Percentiles rank a stretch among this genome's conserved stretches.
Evolutionary conservation across 2,329 filamentous ascomycete species (phyloP).

Genomic region (Fusarium sp.): DNA sequence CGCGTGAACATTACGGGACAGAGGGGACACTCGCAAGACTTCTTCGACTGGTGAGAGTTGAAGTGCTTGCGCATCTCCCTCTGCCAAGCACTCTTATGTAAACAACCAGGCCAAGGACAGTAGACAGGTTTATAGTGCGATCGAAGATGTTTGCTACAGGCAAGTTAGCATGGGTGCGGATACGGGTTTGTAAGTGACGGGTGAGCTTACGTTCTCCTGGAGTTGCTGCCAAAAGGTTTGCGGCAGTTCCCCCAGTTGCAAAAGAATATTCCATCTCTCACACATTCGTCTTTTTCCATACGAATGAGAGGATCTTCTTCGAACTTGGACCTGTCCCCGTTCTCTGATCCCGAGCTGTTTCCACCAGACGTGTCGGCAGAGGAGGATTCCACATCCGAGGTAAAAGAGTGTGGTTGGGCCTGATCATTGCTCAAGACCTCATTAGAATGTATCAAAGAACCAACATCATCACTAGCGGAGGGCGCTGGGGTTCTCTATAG

Average conservation of each 20-base stretch:
- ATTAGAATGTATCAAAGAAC: not conserved
- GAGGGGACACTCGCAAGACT: slow-evolving; percentile 5
- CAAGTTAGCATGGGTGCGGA: not conserved
- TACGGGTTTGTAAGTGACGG: too few species aligned
- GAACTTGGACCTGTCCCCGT: slow-evolving; percentile 9
- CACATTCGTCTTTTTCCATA: slow-evolving; percentile 29
- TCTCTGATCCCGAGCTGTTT: slow-evolving; percentile 8
- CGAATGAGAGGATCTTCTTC: slow-evolving; percentile 15
- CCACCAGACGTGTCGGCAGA: not conserved
- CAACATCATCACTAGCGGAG: slow-evolving; percentile 3
- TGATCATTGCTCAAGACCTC: not conserved
- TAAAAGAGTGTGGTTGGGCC: slow-evolving; percentile 1
- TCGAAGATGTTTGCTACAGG: slow-evolving; percentile 35
- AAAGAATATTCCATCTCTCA: slow-evolving; percentile 21
- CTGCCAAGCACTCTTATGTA: slow-evolving; percentile 4
- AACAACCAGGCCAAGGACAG: slow-evolving; percentile 24
- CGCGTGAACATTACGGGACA: slow-evolving; percentile 19
- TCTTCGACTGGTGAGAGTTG: slow-evolving; percentile 14
- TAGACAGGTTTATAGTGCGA: slow-evolving; percentile 30
- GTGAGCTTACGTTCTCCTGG: slow-evolving; percentile 23
- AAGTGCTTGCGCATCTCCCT: slow-evolving; percentile 32
- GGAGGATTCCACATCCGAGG: not conserved
- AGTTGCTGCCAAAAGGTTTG: slow-evolving; percentile 7
- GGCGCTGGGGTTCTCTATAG: slow-evolving; percentile 27
- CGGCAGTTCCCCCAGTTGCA: slow-evolving; percentile 21